Evolutionary conservation across 2,329 filamentous ascomycete genomes (phyloP).

Genomic region (Alternaria metachromatica): DNA sequence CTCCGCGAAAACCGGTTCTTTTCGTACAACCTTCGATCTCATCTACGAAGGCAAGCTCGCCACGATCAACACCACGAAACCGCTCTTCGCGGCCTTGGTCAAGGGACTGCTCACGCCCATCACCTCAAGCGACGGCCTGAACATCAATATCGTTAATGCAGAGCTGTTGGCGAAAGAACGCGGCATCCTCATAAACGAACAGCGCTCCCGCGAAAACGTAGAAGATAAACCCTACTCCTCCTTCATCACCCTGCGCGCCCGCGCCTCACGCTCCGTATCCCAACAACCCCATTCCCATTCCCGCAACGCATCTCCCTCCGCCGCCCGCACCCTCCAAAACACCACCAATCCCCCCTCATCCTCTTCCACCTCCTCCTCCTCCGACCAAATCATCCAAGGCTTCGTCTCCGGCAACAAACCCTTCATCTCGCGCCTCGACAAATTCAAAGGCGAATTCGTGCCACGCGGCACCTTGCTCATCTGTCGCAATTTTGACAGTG

Average conservation of each 20-base stretch:
- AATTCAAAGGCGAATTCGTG: conserved; percentile 75
- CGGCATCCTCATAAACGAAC: conserved; percentile 79
- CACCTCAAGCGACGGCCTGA: conserved; percentile 68
- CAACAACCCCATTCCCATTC: conserved; percentile 34
- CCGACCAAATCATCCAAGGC: conserved; percentile 66
- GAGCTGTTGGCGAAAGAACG: conserved; percentile 76
- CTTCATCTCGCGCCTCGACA: conserved; percentile 75
- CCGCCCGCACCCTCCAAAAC: conserved; percentile 17
- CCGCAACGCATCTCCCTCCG: conserved; percentile 39
- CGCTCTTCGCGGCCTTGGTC: conserved; percentile 78
- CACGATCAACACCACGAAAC: conserved; percentile 74
- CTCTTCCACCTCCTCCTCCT: neutral
- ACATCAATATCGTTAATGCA: conserved; percentile 85
- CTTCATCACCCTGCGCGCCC: conserved; percentile 72
- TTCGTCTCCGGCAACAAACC: conserved; percentile 69
- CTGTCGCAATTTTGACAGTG: conserved; percentile 80
- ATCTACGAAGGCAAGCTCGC: conserved; percentile 79
- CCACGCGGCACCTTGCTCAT: conserved; percentile 79
- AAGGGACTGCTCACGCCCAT: conserved; percentile 77
- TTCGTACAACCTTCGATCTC: conserved; percentile 75
- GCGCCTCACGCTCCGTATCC: conserved; percentile 49
- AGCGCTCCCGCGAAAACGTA: conserved; percentile 66
- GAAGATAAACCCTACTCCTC: conserved; percentile 71
- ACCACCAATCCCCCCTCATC: neutral
- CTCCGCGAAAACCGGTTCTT: conserved; percentile 47